These are phyloP conservation scores for Nidularia sp. DNA, from an alignment of 768 basidiomycete species.

Conservation along the genomic window DNA sequence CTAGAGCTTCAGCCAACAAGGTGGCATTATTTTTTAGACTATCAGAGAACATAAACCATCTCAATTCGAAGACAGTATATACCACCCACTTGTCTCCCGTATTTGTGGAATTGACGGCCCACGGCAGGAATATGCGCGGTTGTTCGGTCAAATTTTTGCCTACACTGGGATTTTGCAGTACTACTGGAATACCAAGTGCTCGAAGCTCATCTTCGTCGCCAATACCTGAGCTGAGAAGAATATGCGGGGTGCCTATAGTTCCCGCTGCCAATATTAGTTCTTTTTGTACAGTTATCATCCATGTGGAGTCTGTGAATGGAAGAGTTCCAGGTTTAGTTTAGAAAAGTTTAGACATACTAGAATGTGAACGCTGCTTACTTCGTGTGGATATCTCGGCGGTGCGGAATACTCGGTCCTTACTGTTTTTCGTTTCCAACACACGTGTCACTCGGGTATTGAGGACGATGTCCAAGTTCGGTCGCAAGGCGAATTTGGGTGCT, in stretches of 20 bases:
- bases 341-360: neutral
- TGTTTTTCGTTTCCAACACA: constrained; percentile 34
- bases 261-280: constrained; percentile 29
- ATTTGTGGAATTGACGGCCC: constrained; percentile 7
- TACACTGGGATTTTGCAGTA: constrained; percentile 18
- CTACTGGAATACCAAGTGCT: constrained; percentile 11
- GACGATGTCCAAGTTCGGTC: constrained; percentile 61
- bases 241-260: constrained; percentile 20
- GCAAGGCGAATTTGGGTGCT: constrained; percentile 21
- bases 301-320: neutral
- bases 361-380: neutral
- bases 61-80: no score
- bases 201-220: constrained; percentile 15
- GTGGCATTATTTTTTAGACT: constrained; percentile 5
- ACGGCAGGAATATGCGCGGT: constrained; percentile 4
- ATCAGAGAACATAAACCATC: no score
- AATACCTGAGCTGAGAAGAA: constrained; percentile 24
- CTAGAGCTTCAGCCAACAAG: constrained; percentile 5
- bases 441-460: constrained; percentile 56
- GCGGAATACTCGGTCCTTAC: constrained; percentile 27
- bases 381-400: neutral
- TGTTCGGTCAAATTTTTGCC: constrained; percentile 13
- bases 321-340: neutral
- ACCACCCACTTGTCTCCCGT: no score
- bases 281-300: constrained; percentile 11